Conservation (phyloP, 176 grass and related monocot genomes). For the Raddia distichophylla region DNA sequence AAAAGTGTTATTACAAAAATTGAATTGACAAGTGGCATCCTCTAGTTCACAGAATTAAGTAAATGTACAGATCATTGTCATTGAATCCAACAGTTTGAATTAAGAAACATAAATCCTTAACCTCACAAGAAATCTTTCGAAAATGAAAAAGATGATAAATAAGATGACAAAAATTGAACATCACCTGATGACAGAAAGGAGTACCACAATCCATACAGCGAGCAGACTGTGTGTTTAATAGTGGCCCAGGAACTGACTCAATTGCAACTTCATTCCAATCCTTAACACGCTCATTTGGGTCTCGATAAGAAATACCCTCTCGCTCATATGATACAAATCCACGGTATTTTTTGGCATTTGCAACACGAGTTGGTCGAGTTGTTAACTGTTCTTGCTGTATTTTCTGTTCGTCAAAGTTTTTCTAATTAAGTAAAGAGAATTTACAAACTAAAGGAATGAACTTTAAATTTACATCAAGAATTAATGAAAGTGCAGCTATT, state of each 20-base stretch:
- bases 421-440: slow-evolving; percentile 24
- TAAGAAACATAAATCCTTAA: slow-evolving; percentile 23
- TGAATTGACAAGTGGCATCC: neutral
- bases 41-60: neutral
- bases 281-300: slow-evolving; percentile 68
- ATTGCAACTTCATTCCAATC: slow-evolving; percentile 96
- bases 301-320: slow-evolving; percentile 79
- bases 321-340: slow-evolving; percentile 93
- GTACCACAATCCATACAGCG: slow-evolving; percentile 99
- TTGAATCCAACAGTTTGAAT: slow-evolving; percentile 21
- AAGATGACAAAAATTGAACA: neutral
- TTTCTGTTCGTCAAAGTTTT: slow-evolving; percentile 56
- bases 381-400: slow-evolving; percentile 29
- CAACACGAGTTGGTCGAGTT: slow-evolving; percentile 63
- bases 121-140: neutral
- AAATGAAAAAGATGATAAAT: neutral
- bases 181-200: slow-evolving; percentile 99
- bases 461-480: neutral
- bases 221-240: slow-evolving; percentile 92
- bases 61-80: neutral
- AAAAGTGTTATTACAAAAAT: neutral
- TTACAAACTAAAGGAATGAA: neutral
- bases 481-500: neutral
- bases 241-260: slow-evolving; percentile 79
- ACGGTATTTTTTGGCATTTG: slow-evolving; percentile 71